Percentiles rank a stretch among this genome's conserved stretches.
phyloP scores from a whole-genome alignment of 73 alveolate genomes.

The Tetrahymena malaccensis region DNA sequence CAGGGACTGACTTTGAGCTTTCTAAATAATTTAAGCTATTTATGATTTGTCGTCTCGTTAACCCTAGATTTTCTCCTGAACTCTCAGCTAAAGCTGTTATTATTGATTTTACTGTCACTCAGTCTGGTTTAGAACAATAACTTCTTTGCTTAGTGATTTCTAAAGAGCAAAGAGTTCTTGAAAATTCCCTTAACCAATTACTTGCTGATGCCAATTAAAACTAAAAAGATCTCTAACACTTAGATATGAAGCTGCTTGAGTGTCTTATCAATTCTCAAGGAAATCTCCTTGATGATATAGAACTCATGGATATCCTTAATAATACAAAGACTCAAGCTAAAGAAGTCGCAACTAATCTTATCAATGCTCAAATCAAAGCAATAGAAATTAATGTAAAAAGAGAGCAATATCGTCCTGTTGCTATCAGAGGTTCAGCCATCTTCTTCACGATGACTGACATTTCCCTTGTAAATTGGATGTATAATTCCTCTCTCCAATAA shows the following conservation, averaged over 20 bases:
- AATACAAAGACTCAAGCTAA: constrained; percentile 96
- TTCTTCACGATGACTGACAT: constrained; percentile 93
- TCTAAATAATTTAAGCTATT: constrained; percentile 64
- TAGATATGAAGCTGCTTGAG: constrained; percentile 71
- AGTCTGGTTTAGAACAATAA: constrained; percentile 95
- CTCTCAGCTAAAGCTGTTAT: constrained; percentile 99
- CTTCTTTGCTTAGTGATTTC: constrained; percentile 59
- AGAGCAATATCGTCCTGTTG: constrained; percentile 98
- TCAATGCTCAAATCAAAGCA: constrained; percentile 94
- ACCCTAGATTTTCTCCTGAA: constrained; percentile 99
- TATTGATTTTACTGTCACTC: constrained; percentile 99
- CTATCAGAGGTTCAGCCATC: constrained; percentile 96
- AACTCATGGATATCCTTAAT: constrained; percentile 96
- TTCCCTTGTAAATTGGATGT: constrained; percentile 97
- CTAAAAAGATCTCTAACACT: constrained; percentile 62
- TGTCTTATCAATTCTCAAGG: constrained; percentile 96
- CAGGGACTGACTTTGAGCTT: constrained; percentile 97
- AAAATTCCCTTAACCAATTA: constrained; percentile 92
- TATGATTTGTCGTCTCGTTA: constrained; percentile 95
- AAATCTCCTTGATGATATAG: constrained; percentile 96
- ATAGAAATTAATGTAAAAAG: constrained; percentile 98
- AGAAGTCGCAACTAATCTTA: constrained; percentile 94
- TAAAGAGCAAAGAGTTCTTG: constrained; percentile 95
- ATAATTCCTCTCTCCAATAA: constrained; percentile 97
- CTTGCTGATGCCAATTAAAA: constrained; percentile 55